Evolutionary conservation across 805 yeast genomes (phyloP), one percentile per base, ranked within the genome.

Genomic region (Clavispora santaluciae): DNA sequence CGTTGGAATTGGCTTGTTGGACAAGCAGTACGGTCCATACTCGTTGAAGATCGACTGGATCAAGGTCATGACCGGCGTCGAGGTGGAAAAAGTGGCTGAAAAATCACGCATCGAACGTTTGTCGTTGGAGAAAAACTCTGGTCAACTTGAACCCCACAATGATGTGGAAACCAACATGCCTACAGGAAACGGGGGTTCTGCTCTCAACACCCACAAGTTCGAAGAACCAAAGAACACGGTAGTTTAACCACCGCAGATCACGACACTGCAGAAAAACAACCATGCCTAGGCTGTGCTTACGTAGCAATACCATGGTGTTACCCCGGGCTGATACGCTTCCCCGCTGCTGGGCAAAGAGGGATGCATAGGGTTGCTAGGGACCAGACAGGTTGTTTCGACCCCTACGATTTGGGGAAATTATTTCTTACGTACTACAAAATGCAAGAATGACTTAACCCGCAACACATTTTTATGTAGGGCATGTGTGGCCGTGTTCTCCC

Each of bases 21-120:
- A 87, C 58, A 76, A 81, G 41, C 83, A 79, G 57, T 81, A 78
- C 50, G 95, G 95, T 0, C 88, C 90, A 2, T 86, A 71, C 59
- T 70, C 75, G 31, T 68, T 86, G 45, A 75, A 83, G 44, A 63
- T 86, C 31, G 93, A 84, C 51, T 81, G 83, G 75, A 72, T 86
- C 43, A 84, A 81, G 56, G 88, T 78, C 22, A 72, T 80, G 65
- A 73, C 78, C 7, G 84, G 83, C 12, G 68, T 66, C 1, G 78
- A 73, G 41, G 73, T 75, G 24, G 65, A 63, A 33, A 60, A 68
- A 38, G 70, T 61, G 38, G 53, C 76, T 11, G 56, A 60, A 26
- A 60, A 59, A 35, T 61, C 75, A 3, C 55, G 76, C 44, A 21
- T 38, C 3, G 54, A 50, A 37, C 39, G 52, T 13, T 45, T 48